Base-by-base conservation (phyloP, 1,139 yeast genomes). In the Hansenula sp. region DNA sequence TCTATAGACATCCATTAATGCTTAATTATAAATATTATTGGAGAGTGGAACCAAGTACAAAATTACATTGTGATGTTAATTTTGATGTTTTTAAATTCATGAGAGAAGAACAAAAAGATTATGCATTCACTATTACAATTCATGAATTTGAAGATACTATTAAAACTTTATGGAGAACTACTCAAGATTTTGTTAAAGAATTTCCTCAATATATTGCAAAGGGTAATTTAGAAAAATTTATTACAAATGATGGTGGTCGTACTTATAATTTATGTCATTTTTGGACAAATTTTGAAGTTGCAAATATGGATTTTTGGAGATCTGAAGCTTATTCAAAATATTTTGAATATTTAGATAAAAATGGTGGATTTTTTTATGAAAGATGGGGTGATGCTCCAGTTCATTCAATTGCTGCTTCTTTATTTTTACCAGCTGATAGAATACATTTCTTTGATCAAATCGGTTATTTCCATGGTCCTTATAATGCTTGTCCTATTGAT, bases 311-410 rank as follows among this genome's bases (percentile, higher is more conserved):
- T 48, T 82, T 89, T 57, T 87, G 87, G 82, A 66, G 95, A 53
- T 65, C 77, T 11, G 70, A 75, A 33, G 79, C 81, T 2, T 89
- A 89, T 61, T 61, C 69, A 14, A 73, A 71, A 33, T 89, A 79
- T 62, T 89, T 89, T 55, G 77, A 85, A 17, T 64, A 72, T 51
- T 70, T 89, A 52, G 97, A 89, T 60, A 57, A 69, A 44, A 71
- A 82, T 1, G 96, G 96, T 30, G 95, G 95, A 4, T 89, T 89
- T 66, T 89, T 85, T 66, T 89, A 89, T 61, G 96, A 89, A 61
- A 72, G 96, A 59, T 89, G 97, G 97, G 96, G 96, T 26, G 96
- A 89, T 62, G 96, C 96, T 0, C 96, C 96, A 6, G 78, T 88
- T 20, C 96, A 88, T 64, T 81, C 95, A 3, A 76, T 88, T 48